Percentiles rank a stretch among this genome's conserved stretches.
These are phyloP conservation scores for Forsythia viridissima DNA, from an alignment of 257 asterid genomes.

Conservation along the genomic window DNA sequence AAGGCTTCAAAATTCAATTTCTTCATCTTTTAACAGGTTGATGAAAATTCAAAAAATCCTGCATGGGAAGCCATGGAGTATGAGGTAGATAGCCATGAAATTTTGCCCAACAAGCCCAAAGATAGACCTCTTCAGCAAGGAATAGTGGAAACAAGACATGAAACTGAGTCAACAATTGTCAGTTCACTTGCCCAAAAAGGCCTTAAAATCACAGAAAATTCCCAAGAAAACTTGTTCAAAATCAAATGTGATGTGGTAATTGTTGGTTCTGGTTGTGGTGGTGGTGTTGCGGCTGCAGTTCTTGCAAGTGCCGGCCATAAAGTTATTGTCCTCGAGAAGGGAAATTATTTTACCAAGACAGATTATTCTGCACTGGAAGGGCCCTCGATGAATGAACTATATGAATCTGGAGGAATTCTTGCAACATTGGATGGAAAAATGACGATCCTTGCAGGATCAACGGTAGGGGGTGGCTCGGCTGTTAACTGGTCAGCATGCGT, in stretches of 20 bases:
- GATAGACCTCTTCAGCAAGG: constrained; percentile 70
- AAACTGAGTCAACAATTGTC: constrained; percentile 43
- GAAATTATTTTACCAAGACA: constrained; percentile 56
- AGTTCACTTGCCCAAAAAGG: constrained; percentile 51
- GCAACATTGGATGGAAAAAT: constrained; percentile 66
- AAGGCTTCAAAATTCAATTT: background rate
- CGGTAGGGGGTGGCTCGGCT: constrained; percentile 97
- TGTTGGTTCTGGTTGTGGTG: constrained; percentile 89
- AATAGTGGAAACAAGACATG: constrained; percentile 57
- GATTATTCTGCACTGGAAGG: constrained; percentile 83
- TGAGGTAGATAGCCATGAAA: constrained; percentile 43
- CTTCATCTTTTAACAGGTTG: constrained; percentile 41
- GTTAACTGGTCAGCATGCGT: constrained; percentile 87
- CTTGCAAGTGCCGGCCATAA: constrained; percentile 66
- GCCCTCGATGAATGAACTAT: constrained; percentile 62
- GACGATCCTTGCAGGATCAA: constrained; percentile 72
- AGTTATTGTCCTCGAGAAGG: constrained; percentile 80
- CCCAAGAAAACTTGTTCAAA: constrained; percentile 25
- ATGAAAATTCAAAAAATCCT: constrained; percentile 57
- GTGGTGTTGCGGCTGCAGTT: constrained; percentile 87
- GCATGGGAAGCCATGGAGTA: constrained; percentile 81
- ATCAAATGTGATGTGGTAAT: constrained; percentile 75
- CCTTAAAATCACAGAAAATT: constrained; percentile 40
- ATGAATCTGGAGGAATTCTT: constrained; percentile 70
- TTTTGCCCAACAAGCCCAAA: constrained; percentile 1